A percentile compares a stretch with the other conserved stretches of the same genome.
Conservation (phyloP, 2,329 filamentous ascomycete species). For the Cadophora gregata region DNA sequence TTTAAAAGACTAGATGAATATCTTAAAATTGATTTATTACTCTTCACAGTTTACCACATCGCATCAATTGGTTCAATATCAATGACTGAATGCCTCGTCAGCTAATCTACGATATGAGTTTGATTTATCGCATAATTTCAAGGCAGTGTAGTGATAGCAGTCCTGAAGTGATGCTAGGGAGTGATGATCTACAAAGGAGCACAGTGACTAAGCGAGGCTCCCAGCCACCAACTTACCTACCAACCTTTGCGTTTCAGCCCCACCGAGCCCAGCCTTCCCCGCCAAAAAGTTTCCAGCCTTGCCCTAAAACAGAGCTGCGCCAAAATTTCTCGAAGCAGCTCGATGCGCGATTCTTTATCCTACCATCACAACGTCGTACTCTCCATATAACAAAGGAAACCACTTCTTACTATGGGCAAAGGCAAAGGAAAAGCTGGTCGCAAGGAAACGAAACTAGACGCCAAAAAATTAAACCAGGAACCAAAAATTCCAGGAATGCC, state of each 20-base stretch:
- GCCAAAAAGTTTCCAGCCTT: slow-evolving; percentile 24
- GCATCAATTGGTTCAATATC: too few species aligned
- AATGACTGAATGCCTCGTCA: too few species aligned
- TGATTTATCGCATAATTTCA: too few species aligned
- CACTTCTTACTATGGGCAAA: slow-evolving; percentile 31
- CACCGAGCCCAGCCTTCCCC: slow-evolving; percentile 7
- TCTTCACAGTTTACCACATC: too few species aligned
- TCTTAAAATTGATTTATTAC: too few species aligned
- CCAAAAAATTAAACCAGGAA: slow-evolving; percentile 19
- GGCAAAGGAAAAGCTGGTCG: slow-evolving; percentile 32
- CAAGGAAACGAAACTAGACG: slow-evolving; percentile 20
- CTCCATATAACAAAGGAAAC: background rate
- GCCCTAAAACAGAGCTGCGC: slow-evolving; percentile 21
- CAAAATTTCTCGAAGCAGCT: slow-evolving; percentile 31
- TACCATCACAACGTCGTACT: background rate
- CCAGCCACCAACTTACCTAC: background rate
- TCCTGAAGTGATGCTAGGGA: too few species aligned
- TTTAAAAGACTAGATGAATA: too few species aligned
- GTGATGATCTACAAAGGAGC: too few species aligned
- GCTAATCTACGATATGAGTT: too few species aligned
- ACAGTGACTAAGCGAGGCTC: slow-evolving; percentile 12
- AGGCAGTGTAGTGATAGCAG: too few species aligned
- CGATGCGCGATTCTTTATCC: slow-evolving; percentile 10
- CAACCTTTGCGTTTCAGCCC: background rate
- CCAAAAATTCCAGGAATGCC: slow-evolving; percentile 19